Evolutionary conservation across 2,329 filamentous ascomycete species (phyloP).

Genomic region (Aspergillus sp.): DNA sequence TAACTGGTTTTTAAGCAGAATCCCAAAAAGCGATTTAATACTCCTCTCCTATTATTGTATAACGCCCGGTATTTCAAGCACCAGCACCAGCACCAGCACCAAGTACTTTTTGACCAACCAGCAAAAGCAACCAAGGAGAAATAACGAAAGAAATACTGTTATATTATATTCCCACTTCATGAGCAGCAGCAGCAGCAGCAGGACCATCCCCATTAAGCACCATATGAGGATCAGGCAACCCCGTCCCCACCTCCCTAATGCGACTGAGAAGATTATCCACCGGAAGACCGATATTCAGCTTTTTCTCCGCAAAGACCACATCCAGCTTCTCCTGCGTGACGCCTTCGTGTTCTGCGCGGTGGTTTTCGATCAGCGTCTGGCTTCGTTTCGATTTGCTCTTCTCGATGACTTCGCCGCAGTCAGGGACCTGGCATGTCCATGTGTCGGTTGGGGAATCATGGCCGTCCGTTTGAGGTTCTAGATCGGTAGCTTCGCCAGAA

Average conservation of each 20-base stretch:
- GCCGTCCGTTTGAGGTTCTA: constrained; percentile 2
- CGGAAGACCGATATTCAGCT: constrained; percentile 23
- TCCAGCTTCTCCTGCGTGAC: constrained; percentile 30
- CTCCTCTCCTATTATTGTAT: too few species aligned
- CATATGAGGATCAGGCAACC: background rate
- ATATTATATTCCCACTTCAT: background rate
- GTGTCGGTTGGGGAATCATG: constrained; percentile 18
- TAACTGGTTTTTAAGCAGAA: too few species aligned
- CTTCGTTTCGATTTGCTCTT: constrained; percentile 26
- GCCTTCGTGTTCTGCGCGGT: constrained; percentile 26
- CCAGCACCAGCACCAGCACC: too few species aligned
- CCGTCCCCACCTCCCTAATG: constrained; percentile 21
- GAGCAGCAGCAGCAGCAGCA: background rate
- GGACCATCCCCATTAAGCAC: background rate
- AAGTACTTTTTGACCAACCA: too few species aligned
- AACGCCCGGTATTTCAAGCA: too few species aligned
- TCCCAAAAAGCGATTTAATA: too few species aligned
- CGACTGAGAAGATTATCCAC: constrained; percentile 27
- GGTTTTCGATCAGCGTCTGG: constrained; percentile 25
- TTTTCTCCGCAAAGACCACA: constrained; percentile 29
- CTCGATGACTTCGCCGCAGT: constrained; percentile 24
- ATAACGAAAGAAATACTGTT: background rate
- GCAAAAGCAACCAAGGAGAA: too few species aligned
- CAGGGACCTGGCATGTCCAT: constrained; percentile 27
- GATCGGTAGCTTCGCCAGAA: constrained; percentile 3